phyloP scores from a whole-genome alignment of 176 grass and related monocot genomes.

The Bromus sterilis region DNA sequence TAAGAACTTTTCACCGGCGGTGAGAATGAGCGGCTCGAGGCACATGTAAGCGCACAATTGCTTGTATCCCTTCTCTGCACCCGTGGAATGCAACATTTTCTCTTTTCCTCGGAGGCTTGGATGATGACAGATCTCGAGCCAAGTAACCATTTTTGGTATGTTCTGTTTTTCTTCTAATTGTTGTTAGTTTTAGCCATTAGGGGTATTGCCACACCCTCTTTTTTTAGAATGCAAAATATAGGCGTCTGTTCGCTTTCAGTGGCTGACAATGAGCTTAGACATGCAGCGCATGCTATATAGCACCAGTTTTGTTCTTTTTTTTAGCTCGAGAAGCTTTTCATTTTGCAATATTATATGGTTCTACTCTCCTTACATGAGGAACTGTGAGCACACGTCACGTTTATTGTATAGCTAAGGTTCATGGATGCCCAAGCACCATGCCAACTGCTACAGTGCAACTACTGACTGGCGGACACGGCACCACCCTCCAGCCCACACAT shows the following conservation, averaged over 20 bases:
- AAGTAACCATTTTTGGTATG: slow-evolving; percentile 29
- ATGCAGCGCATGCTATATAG: too few species aligned
- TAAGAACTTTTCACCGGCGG: background rate
- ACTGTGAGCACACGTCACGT: background rate
- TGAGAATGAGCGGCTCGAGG: background rate
- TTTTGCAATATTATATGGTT: too few species aligned
- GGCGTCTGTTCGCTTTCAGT: too few species aligned
- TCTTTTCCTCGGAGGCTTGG: background rate
- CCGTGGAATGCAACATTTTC: background rate
- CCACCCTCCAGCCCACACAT: background rate
- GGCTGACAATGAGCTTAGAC: too few species aligned
- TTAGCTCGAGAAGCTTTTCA: too few species aligned
- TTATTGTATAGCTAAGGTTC: background rate
- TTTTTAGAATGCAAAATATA: too few species aligned
- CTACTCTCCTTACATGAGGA: too few species aligned
- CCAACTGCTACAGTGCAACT: background rate
- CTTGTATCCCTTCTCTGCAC: background rate
- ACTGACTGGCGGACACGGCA: background rate
- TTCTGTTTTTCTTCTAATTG: slow-evolving; percentile 8
- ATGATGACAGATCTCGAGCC: background rate
- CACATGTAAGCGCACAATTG: background rate
- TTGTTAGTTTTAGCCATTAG: too few species aligned
- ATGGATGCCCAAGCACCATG: background rate
- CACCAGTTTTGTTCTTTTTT: too few species aligned
- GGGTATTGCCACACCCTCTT: too few species aligned